Evolutionary conservation across 306 rosid species (phyloP).

Genomic region (Cucurbita ficifolia): DNA sequence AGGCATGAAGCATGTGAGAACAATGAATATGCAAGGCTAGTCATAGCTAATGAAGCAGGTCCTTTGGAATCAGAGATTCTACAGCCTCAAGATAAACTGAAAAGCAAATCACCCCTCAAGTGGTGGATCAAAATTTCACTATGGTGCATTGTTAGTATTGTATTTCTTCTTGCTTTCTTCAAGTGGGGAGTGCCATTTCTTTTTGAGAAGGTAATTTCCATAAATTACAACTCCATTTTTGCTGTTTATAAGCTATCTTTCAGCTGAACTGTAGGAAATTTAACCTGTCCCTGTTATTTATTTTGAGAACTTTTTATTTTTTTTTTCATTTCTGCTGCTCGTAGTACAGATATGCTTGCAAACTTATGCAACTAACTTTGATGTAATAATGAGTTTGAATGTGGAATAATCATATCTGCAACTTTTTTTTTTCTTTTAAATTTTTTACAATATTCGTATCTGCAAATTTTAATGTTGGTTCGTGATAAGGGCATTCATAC

Average conservation of each 20-base stretch:
- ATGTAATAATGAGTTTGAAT: neutral
- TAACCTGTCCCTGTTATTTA: neutral
- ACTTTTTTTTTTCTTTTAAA: neutral
- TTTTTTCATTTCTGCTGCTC: neutral
- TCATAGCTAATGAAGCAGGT: conserved; percentile 49
- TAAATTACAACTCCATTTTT: neutral
- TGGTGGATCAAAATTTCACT: conserved; percentile 65
- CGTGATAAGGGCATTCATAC: neutral
- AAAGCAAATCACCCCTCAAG: conserved; percentile 23
- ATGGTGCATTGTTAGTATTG: conserved; percentile 31
- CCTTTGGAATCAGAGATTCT: conserved; percentile 30
- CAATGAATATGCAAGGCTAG: conserved; percentile 75
- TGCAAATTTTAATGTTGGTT: neutral
- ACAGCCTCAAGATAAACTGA: conserved; percentile 42
- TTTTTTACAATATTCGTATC: too few relatives aligned
- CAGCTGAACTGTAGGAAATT: neutral
- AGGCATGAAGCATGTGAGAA: conserved; percentile 39
- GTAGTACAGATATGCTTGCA: neutral
- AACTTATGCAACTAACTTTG: neutral
- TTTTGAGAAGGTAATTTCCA: conserved; percentile 55
- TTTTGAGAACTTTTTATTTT: neutral
- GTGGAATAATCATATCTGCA: neutral
- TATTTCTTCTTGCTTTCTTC: conserved; percentile 27
- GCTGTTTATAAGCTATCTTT: neutral
- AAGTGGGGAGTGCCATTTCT: conserved; percentile 84